Conservation (phyloP, 371 early-diverging fungal genomes). For the Haplosporangium sp. region DNA sequence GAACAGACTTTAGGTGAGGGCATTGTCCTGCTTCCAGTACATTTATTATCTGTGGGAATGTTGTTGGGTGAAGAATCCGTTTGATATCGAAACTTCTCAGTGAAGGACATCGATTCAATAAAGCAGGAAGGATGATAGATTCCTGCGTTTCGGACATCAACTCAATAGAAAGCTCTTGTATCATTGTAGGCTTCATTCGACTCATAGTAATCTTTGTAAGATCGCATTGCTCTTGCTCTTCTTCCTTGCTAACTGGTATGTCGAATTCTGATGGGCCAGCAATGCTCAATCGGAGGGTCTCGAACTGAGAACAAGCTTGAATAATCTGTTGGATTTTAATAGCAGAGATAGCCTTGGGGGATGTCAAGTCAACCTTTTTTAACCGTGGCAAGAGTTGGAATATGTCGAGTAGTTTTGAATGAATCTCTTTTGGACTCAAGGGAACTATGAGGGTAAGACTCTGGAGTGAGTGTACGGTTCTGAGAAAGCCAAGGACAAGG, state of each 20-base stretch:
- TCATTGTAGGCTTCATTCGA: not conserved
- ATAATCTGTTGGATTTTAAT: conserved; percentile 2
- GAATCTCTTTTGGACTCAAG: too few species aligned
- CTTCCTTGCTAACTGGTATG: not conserved
- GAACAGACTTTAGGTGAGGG: conserved; percentile 1
- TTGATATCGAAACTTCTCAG: not conserved
- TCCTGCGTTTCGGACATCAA: not conserved
- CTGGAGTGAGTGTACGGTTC: not conserved
- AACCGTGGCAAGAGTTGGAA: not conserved
- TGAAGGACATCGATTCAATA: not conserved
- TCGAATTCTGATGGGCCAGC: not conserved
- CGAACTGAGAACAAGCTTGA: not conserved
- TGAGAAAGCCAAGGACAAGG: not conserved
- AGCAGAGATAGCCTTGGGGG: not conserved
- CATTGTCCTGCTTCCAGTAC: not conserved
- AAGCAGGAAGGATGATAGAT: not conserved
- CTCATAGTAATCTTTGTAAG: not conserved
- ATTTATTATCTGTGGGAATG: not conserved
- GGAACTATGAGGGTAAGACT: not conserved
- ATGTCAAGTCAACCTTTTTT: conserved; percentile 6
- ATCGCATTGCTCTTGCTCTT: not conserved
- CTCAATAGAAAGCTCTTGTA: not conserved
- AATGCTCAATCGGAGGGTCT: conserved; percentile 2
- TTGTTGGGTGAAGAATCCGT: not conserved
- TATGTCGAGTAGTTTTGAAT: not conserved